Percentiles rank a stretch among this genome's conserved stretches.
Evolutionary conservation across 768 basidiomycete genomes (phyloP).

Genomic region (Boletus patriciae): DNA sequence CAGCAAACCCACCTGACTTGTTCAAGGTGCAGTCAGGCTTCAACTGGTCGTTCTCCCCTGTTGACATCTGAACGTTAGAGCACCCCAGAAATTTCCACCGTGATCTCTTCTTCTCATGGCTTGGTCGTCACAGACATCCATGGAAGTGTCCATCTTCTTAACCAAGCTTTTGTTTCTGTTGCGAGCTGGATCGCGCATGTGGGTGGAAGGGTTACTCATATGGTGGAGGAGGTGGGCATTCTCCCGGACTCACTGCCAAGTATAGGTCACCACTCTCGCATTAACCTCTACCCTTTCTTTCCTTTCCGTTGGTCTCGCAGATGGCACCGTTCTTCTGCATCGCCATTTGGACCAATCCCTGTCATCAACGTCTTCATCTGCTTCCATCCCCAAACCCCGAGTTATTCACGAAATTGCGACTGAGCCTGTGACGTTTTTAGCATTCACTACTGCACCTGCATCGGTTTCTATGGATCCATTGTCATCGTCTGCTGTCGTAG

Average conservation of each 20-base stretch:
- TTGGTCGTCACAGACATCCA: constrained; percentile 83
- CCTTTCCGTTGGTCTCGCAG: constrained; percentile 90
- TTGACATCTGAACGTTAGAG: constrained; percentile 37
- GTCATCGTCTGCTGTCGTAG: constrained; percentile 14
- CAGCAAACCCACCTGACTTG: constrained; percentile 70
- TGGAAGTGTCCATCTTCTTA: constrained; percentile 76
- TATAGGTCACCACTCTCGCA: constrained; percentile 74
- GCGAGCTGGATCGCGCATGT: constrained; percentile 80
- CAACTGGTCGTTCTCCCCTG: background rate
- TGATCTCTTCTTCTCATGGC: constrained; percentile 62
- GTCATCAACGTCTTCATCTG: constrained; percentile 57
- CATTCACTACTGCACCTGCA: constrained; percentile 56
- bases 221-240: constrained; percentile 78
- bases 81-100: constrained; percentile 71
- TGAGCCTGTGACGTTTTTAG: constrained; percentile 92
- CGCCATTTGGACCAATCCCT: constrained; percentile 91
- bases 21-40: constrained; percentile 55
- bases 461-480: constrained; percentile 26
- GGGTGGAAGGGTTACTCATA: constrained; percentile 80
- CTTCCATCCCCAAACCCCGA: constrained; percentile 85
- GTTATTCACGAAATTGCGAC: constrained; percentile 78
- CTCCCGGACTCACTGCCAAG: constrained; percentile 33
- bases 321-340: constrained; percentile 90
- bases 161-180: constrained; percentile 67
- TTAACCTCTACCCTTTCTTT: constrained; percentile 76